Evolutionary conservation across 208 protist genomes (phyloP).

Genomic region (Acanthamoeba royreba): DNA sequence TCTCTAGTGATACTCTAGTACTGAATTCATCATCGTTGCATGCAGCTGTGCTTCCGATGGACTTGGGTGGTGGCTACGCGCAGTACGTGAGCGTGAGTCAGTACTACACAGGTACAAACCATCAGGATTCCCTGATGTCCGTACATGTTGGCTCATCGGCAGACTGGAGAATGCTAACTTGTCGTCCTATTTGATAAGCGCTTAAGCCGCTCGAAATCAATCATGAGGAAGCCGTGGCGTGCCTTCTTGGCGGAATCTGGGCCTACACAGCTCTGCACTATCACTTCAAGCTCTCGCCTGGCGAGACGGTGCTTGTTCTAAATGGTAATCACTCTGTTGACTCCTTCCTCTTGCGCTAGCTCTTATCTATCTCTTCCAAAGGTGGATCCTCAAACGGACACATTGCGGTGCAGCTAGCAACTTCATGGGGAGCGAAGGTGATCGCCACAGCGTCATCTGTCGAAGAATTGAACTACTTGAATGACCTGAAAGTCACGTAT

Average conservation of each 20-base stretch:
- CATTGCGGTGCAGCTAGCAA: background rate
- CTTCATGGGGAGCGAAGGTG: background rate
- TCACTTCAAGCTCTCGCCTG: background rate
- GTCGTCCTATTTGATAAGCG: background rate
- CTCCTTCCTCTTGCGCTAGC: background rate
- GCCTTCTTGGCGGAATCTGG: background rate
- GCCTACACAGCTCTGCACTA: slow-evolving; percentile 32
- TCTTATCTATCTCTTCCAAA: background rate
- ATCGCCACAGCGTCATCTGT: background rate
- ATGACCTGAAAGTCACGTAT: background rate
- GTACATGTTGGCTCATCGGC: background rate
- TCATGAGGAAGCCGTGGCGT: background rate
- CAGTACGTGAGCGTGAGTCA: background rate
- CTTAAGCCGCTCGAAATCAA: slow-evolving; percentile 10
- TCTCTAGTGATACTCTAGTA: background rate
- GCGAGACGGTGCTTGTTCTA: background rate
- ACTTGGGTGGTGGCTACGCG: slow-evolving; percentile 1
- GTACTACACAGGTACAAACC: background rate
- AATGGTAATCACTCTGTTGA: background rate
- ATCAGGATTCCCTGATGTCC: background rate
- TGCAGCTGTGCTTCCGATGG: background rate
- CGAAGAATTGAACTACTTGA: background rate
- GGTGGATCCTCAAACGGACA: background rate
- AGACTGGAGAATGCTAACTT: background rate
- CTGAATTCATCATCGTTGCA: background rate